Evolutionary conservation across 108 stramenopile species (phyloP), one percentile per base, ranked within the genome.

Genomic region (Pseudonitzschia delicatissima): DNA sequence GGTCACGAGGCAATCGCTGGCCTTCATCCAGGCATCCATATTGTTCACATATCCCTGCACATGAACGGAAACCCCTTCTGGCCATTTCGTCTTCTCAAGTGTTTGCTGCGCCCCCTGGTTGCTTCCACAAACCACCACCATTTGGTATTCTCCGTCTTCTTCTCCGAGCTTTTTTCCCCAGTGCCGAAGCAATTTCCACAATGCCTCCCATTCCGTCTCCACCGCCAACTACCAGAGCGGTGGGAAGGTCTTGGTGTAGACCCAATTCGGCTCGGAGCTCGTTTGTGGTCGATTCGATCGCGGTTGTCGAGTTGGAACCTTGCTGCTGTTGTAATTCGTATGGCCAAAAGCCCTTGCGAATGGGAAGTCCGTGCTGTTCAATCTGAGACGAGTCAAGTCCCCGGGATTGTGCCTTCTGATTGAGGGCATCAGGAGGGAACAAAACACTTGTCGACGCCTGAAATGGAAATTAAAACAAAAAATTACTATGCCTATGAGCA

Each of bases 71-170:
- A 86, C 83, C 50, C 77, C 64, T 23, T 45, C 9, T 12, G 83
- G 85, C 77, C 78, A 89, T 9, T 76, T 36, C 42, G 69, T 55
- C 62, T 49, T 67, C 1, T 74, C 62, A 36, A 95, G 76, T 6
- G 57, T 33, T 39, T 64, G 15, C 58, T 83, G 74, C 4, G 93
- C 93, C 8, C 76, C 61, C 66, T 85, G 63, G 66, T 98, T 98
- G 72, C 85, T 96, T 21, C 97, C 96, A 67, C 97, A 98, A n/a
- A 98, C 81, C 9, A 98, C 95, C n/a, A 95, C 94, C 78, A 98
- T 83, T 76, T 86, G 83, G 63, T 81, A 85, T 23, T 42, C 52
- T 39, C 37, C 44, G 20, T 45, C 36, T 44, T 67, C 62, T 7
- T 45, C 53, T 33, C 80, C 85, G 11, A 94, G 72, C 60, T 70